A percentile compares a stretch with the other conserved stretches of the same genome.
Evolutionary conservation across 441 rosid species (phyloP).

Genomic region (Erodium moschatum): DNA sequence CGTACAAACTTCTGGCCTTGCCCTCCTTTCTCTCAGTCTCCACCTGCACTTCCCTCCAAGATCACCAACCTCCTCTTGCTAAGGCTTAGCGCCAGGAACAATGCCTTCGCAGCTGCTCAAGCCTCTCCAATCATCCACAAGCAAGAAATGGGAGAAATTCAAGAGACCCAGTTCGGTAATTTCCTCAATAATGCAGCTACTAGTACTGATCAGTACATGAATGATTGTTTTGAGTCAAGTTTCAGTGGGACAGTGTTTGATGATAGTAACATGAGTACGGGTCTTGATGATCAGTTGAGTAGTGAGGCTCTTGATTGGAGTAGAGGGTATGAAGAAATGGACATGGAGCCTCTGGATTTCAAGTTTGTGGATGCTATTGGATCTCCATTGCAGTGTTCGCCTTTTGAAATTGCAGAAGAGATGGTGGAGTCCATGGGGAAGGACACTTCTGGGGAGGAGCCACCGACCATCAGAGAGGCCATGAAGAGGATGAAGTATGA

Average conservation of each 20-base stretch:
- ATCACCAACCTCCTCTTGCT: conserved; percentile 57
- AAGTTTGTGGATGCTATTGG: conserved; percentile 39
- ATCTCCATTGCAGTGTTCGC: conserved; percentile 33
- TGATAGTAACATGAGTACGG: background rate
- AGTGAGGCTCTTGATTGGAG: conserved; percentile 10
- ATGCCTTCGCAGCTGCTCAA: too few species aligned
- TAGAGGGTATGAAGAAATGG: background rate
- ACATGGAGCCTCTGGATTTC: conserved; percentile 28
- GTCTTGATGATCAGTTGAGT: conserved; percentile 21
- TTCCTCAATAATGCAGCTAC: conserved; percentile 40
- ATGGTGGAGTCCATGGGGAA: conserved; percentile 33
- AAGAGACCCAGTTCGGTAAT: conserved; percentile 31
- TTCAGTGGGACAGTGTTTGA: background rate
- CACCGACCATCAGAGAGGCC: conserved; percentile 37
- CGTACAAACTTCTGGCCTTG: conserved; percentile 64
- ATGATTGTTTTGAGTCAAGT: background rate
- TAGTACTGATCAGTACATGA: background rate
- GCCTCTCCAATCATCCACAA: background rate
- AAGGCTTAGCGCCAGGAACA: conserved; percentile 43
- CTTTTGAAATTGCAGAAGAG: conserved; percentile 52
- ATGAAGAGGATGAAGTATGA: conserved; percentile 55
- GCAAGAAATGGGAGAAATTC: conserved; percentile 19
- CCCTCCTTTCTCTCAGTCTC: conserved; percentile 32
- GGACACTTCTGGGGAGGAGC: conserved; percentile 30
- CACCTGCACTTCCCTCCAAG: conserved; percentile 55